Percentiles rank a stretch among this genome's conserved stretches.
phyloP scores from a whole-genome alignment of 768 basidiomycete species.

The Serpula lacrymans region DNA sequence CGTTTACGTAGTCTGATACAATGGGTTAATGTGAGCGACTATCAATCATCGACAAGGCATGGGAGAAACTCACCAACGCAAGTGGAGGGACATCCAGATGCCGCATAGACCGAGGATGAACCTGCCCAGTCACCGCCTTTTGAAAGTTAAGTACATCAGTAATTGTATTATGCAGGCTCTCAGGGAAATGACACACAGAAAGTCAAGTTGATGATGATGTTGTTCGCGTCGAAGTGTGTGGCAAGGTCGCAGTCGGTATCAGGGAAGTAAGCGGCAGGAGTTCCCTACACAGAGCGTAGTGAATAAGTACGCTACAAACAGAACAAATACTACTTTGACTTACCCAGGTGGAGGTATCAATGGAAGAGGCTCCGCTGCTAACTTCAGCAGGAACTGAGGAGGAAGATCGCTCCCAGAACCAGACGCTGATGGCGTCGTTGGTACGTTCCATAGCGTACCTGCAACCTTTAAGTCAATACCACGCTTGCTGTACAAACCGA shows the following conservation, averaged over 20 bases:
- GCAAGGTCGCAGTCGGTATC: constrained; percentile 39
- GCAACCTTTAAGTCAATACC: background rate
- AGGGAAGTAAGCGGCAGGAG: constrained; percentile 33
- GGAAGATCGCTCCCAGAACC: constrained; percentile 38
- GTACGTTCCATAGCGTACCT: constrained; percentile 40
- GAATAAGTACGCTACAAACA: background rate
- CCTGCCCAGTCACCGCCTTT: constrained; percentile 31
- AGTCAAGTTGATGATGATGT: constrained; percentile 32
- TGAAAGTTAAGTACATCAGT: too few species aligned
- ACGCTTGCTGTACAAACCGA: background rate
- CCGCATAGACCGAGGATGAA: constrained; percentile 17
- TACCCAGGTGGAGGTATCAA: constrained; percentile 24
- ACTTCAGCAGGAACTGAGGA: constrained; percentile 31
- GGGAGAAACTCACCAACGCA: constrained; percentile 20
- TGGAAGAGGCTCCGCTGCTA: constrained; percentile 13
- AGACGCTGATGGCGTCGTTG: constrained; percentile 31
- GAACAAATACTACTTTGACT: background rate
- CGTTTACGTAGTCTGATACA: constrained; percentile 1
- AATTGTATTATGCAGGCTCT: background rate
- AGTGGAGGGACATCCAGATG: constrained; percentile 28
- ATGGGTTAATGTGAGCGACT: background rate
- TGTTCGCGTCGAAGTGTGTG: constrained; percentile 30
- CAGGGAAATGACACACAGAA: constrained; percentile 21
- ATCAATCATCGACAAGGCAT: background rate
- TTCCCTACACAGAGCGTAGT: constrained; percentile 17